Conservation (phyloP, 139 green algal species). For the Zygnema cylindricum region DNA sequence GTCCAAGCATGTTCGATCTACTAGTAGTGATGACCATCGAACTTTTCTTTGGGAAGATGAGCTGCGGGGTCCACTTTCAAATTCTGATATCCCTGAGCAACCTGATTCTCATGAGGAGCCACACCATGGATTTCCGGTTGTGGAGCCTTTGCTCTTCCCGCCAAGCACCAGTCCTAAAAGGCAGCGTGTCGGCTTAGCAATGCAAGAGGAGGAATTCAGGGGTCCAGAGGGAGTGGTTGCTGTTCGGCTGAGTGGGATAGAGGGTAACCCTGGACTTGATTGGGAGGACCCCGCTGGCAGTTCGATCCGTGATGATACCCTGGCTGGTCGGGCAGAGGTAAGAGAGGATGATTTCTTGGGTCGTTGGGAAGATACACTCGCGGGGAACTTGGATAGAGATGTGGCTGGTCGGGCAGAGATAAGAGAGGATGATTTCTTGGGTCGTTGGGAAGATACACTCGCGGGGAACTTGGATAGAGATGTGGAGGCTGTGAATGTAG, state of each 20-base stretch:
- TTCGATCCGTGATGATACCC: not conserved
- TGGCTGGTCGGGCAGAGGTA: too few relatives aligned
- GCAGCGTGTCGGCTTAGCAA: not conserved
- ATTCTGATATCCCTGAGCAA: not conserved
- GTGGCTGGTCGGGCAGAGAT: too few relatives aligned
- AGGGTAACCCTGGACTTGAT: not conserved
- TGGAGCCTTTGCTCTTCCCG: not conserved
- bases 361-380: too few relatives aligned
- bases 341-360: too few relatives aligned
- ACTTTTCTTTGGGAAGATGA: constrained; percentile 17
- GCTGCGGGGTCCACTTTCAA: not conserved
- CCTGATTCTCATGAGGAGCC: not conserved
- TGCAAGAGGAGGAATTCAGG: constrained; percentile 9
- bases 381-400: not conserved
- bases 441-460: too few relatives aligned
- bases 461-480: not conserved
- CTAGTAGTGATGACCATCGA: not conserved
- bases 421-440: too few relatives aligned
- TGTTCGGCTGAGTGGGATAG: not conserved
- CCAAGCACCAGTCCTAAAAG: not conserved
- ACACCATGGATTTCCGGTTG: not conserved
- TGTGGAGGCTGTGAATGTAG: not conserved
- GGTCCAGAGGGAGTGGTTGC: not conserved
- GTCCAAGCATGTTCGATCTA: not conserved
- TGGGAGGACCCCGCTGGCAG: not conserved